Evolutionary conservation across 2,329 filamentous ascomycete genomes (phyloP).

Genomic region (Ophiostoma tasmaniense): DNA sequence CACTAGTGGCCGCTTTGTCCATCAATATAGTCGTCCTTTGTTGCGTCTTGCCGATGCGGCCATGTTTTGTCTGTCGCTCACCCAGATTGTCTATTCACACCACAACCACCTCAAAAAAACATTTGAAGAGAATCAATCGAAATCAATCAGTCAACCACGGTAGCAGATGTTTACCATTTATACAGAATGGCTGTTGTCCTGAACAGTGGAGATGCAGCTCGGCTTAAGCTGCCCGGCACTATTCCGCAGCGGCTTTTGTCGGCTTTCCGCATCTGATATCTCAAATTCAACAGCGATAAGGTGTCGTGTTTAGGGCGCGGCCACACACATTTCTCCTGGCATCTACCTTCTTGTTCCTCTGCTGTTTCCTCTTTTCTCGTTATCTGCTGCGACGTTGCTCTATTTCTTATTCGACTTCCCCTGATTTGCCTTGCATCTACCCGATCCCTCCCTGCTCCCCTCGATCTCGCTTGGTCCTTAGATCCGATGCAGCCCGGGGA

Average conservation of each 20-base stretch:
- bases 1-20: too few species aligned
- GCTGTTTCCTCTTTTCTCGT: neutral
- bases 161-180: neutral
- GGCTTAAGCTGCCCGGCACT: neutral
- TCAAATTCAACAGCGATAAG: neutral
- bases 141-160: neutral
- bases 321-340: neutral
- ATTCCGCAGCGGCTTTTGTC: conserved; percentile 10
- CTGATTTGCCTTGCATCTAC: neutral
- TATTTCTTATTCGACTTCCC: conserved; percentile 1
- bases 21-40: neutral
- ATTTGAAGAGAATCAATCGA: too few species aligned
- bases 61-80: too few species aligned
- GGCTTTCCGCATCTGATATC: conserved; percentile 2
- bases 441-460: neutral
- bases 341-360: neutral
- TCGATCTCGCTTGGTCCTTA: neutral
- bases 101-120: too few species aligned
- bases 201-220: neutral
- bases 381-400: neutral
- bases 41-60: too few species aligned
- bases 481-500: neutral
- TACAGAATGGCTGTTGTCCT: neutral
- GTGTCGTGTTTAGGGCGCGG: neutral
- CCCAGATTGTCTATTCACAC: too few species aligned